A percentile compares a stretch with the other conserved stretches of the same genome.
Conservation (phyloP, 352 stramenopile genomes). For the Pythium insidiosum region DNA sequence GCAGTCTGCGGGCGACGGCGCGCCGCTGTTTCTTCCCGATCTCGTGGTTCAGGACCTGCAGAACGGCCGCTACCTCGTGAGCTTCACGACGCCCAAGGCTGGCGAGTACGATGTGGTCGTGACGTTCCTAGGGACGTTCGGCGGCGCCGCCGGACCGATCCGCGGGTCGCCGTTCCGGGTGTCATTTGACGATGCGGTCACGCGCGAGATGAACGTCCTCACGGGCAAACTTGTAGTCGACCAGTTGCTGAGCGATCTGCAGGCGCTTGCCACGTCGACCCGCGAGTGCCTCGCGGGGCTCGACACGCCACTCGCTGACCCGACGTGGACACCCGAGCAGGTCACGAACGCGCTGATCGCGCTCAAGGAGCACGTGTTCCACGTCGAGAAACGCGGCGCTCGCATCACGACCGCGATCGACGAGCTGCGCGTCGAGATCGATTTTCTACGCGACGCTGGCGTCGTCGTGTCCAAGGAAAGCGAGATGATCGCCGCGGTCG, state of each 20-base stretch:
- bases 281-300: slow-evolving; percentile 64
- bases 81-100: slow-evolving; percentile 74
- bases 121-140: slow-evolving; percentile 91
- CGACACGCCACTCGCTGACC: slow-evolving; percentile 55
- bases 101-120: slow-evolving; percentile 86
- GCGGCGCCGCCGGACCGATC: slow-evolving; percentile 79
- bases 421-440: slow-evolving; percentile 51
- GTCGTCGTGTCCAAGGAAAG: slow-evolving; percentile 44
- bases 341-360: slow-evolving; percentile 54
- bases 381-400: slow-evolving; percentile 67
- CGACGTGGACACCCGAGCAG: slow-evolving; percentile 47
- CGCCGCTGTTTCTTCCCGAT: slow-evolving; percentile 44
- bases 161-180: slow-evolving; percentile 87
- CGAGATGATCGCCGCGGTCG: slow-evolving; percentile 40
- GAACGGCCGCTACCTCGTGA: slow-evolving; percentile 93
- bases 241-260: slow-evolving; percentile 57
- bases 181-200: slow-evolving; percentile 70
- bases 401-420: slow-evolving; percentile 55
- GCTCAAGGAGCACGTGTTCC: slow-evolving; percentile 73
- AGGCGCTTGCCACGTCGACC: slow-evolving; percentile 45
- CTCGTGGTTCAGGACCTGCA: slow-evolving; percentile 77
- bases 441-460: slow-evolving; percentile 54
- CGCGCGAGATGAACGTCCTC: slow-evolving; percentile 74
- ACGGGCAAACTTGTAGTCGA: slow-evolving; percentile 76
- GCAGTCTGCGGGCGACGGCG: slow-evolving; percentile 24